Base-by-base conservation (phyloP, 169 alveolate species). In the Cryptosporidium viatorum region DNA sequence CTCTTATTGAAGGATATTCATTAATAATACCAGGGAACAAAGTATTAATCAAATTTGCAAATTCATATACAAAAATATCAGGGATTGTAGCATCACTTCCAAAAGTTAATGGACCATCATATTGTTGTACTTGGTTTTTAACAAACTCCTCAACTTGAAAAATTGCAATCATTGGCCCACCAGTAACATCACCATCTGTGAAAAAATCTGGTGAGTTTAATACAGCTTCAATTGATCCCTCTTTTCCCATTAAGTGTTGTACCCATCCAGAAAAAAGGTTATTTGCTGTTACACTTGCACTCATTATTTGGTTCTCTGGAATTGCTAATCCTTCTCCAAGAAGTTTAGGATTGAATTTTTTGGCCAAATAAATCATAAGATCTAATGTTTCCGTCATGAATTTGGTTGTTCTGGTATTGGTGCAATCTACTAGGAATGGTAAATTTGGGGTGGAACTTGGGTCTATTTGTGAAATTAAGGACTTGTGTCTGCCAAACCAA, bases 361-460 rank as follows among this genome's bases (percentile, higher is more conserved):
- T 58, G 2, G 89, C 89, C 31, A 80, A n/a, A n/a, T 80, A 80
- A 62, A 80, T 62, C 75, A 80, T 60, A 10, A 58, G 16, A 16
- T 59, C 80, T 18, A 80, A 62, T 2, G 89, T 80, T 48, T 80
- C 89, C 5, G 89, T 80, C 75, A 62, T 60, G 41, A 60, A 80
- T 18, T 59, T 59, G 3, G 89, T 80, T n/a, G 29, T 65, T 26
- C 43, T 70, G n/a, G 89, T 62, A 41, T 80, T 80, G 2, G 80
- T 65, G 45, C 89, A 80, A 29, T 80, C 89, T 5, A 80, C 89
- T 59, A 80, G 62, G 59, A 80, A 80, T 21, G 89, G 89, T 39
- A 80, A 50, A 23, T 80, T 80, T 4, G 89, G 89, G 12, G 23
- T 37, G 2, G 80, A 62, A 23, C 33, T 41, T 6, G 89, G 73